Base-by-base conservation (phyloP, 768 basidiomycete species). In the Dioszegia hungarica region DNA sequence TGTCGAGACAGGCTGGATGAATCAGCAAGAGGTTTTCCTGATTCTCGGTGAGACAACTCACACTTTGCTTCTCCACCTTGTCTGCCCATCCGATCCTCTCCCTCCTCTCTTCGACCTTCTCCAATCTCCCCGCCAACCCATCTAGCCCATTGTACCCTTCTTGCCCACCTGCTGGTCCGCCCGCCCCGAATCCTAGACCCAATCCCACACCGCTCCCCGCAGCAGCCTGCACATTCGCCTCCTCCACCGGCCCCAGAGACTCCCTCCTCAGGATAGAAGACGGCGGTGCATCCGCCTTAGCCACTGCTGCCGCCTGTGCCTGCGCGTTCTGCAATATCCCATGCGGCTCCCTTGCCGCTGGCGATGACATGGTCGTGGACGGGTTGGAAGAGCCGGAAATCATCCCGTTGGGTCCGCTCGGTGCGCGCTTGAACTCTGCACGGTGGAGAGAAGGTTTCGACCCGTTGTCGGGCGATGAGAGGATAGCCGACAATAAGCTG, bases 71-170 rank as follows among this genome's bases (percentile, higher is more conserved):
- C 39, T 54, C 53, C 2, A 63, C 65, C 14, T 54, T 39, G 27
- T 61, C 60, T 14, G 59, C 59, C 64, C 64, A 66, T 19, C 51
- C 64, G 12, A 66, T 63, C 28, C 49, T 38, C 34, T 61, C 66
- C 27, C 66, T 34, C 28, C 43, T 59, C 48, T 63, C 67, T 34
- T 65, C 67, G 9, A 68, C 59, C 37, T 56, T 59, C 28, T 63
- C 59, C 33, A 68, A 38, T 27, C 36, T 51, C 49, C 31, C 31
- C 37, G 24, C 49, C 25, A 51, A 15, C 24, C 49, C 49, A 27
- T 51, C 49, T 14, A 51, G 17, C 3, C 24, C 34, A 20, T n/a
- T n/a, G 19, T 33, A 20, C 3, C 14, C 14, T 29, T 14, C 49
- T n/a, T n/a, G n/a, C n/a, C n/a, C n/a, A n/a, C n/a, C n/a, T n/a